Percentiles rank a stretch among this genome's conserved stretches.
These are phyloP conservation scores for Discostella stelligeroides DNA, from an alignment of 108 stramenopile species.

Conservation along the genomic window DNA sequence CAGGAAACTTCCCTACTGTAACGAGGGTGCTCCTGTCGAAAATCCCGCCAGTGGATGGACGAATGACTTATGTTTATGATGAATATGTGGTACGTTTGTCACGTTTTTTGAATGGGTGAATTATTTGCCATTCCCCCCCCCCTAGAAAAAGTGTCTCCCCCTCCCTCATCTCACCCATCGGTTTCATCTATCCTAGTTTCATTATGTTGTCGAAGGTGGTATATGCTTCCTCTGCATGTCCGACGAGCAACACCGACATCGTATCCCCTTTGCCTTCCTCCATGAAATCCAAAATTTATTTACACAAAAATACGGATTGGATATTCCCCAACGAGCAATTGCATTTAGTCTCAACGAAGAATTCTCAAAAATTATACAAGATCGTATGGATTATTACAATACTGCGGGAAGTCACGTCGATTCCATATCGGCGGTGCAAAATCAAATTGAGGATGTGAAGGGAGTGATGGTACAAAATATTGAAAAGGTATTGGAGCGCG, in stretches of 20 bases:
- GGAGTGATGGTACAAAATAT: slow-evolving; percentile 97
- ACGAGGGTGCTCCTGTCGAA: slow-evolving; percentile 95
- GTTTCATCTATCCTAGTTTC: slow-evolving; percentile 59
- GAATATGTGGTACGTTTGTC: slow-evolving; percentile 36
- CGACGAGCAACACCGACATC: slow-evolving; percentile 86
- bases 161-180: not conserved
- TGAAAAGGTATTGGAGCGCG: slow-evolving; percentile 93
- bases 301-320: slow-evolving; percentile 78
- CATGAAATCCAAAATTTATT: slow-evolving; percentile 90
- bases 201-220: slow-evolving; percentile 89
- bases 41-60: slow-evolving; percentile 88
- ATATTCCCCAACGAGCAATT: slow-evolving; percentile 83
- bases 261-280: slow-evolving; percentile 95
- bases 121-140: not conserved
- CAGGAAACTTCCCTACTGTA: slow-evolving; percentile 98
- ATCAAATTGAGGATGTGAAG: slow-evolving; percentile 94
- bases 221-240: slow-evolving; percentile 97
- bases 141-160: too few species aligned
- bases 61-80: slow-evolving; percentile 84
- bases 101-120: not conserved
- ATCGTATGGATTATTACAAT: slow-evolving; percentile 93
- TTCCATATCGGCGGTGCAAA: slow-evolving; percentile 80
- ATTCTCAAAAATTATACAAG: slow-evolving; percentile 73
- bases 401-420: slow-evolving; percentile 84
- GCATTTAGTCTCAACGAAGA: slow-evolving; percentile 95